A percentile compares a stretch with the other conserved stretches of the same genome.
These are phyloP conservation scores for Mycena vulgaris DNA, from an alignment of 768 basidiomycete genomes.

Conservation along the genomic window DNA sequence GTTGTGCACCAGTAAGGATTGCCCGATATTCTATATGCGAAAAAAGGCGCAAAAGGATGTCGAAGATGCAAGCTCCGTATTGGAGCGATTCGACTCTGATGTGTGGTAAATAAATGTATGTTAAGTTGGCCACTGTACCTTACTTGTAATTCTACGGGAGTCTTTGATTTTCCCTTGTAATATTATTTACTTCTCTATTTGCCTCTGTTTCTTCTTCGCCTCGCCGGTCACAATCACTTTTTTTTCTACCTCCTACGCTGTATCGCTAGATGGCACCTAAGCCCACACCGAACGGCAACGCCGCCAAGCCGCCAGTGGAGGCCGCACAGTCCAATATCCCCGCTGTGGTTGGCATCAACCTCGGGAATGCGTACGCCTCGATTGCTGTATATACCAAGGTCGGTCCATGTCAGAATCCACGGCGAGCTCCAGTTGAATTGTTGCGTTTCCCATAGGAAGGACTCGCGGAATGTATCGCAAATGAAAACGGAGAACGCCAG, in stretches of 20 bases:
- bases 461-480: constrained; percentile 94
- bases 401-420: constrained; percentile 37
- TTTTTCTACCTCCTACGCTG: neutral
- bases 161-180: no score
- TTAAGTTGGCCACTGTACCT: no score
- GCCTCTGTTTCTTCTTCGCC: constrained; percentile 11
- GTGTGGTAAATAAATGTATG: constrained; percentile 74
- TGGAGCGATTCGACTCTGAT: constrained; percentile 90
- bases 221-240: constrained; percentile 7
- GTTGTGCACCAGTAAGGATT: constrained; percentile 96
- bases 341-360: constrained; percentile 93
- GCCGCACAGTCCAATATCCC: constrained; percentile 54
- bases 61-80: constrained; percentile 81
- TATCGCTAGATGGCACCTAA: constrained; percentile 56
- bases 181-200: no score
- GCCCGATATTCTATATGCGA: constrained; percentile 98
- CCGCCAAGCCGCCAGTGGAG: constrained; percentile 52
- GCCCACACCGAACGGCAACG: constrained; percentile 66
- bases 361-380: constrained; percentile 95
- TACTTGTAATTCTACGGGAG: no score
- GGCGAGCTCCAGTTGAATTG: constrained; percentile 1
- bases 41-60: constrained; percentile 99
- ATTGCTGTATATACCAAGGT: constrained; percentile 97
- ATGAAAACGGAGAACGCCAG: constrained; percentile 98
- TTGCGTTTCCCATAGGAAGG: constrained; percentile 74